Evolutionary conservation across 139 green algal species (phyloP), one percentile per base, ranked within the genome.

Genomic region (Chlamydomonas eustigma): DNA sequence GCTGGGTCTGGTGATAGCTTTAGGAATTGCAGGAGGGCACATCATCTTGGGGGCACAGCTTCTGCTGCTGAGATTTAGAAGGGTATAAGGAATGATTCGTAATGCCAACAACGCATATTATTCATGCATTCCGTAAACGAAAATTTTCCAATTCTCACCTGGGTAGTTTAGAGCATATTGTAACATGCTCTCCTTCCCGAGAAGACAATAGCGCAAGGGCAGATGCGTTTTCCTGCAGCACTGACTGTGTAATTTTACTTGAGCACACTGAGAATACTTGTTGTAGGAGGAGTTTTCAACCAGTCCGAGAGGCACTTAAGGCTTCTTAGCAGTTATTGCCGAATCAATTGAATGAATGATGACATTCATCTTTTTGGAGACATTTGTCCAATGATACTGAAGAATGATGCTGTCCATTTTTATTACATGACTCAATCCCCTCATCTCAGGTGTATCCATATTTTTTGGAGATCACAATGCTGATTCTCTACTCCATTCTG

Each of bases 401-500:
- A 68, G 34, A 28, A 4, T 22, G n/a, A 68, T 4, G 6, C 52
- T 6, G 12, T 28, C 34, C 52, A 28, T 33, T 68, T 28, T 8
- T 68, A 25, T 68, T 4, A 8, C 36, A 4, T 30, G 38, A 12
- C 68, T 36, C 37, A 25, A 58, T 50, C 35, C 50, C n/a, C 66
- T 37, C 6, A 22, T 28, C 52, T 68, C 65, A 73, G 65, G 65
- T 73, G 32, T 73, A 38, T 24, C 65, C 65, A 22, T 73, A 73
- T 18, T 22, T 73, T 4, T 34, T 73, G 24, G 65, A 73, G 34
- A 50, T 73, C 4, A 8, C 4, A 32, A 73, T 73, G 65, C 32
- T 73, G 4, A 31, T 73, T 34, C 39, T 73, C 32, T 73, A 51
- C 30, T 34, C 65, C 65, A 39, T 73, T 24, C 65, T 73, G 5